A percentile compares a stretch with the other conserved stretches of the same genome.
Evolutionary conservation across 768 basidiomycete species (phyloP).

Genomic region (Dioszegia aurantiaca): DNA sequence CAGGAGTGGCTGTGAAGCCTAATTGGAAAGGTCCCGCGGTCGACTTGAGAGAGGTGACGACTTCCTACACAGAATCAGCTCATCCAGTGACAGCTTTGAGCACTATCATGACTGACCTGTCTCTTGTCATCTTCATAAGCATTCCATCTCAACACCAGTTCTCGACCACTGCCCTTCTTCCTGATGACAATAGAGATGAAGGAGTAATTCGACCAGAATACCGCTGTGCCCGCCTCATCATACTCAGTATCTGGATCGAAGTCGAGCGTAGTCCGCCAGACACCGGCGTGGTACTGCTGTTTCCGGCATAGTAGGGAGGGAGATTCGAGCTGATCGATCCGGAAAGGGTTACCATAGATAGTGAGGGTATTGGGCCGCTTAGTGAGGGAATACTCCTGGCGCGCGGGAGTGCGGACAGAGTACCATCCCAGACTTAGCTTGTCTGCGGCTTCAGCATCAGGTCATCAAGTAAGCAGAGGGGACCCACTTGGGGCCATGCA

Average conservation of each 20-base stretch:
- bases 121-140: constrained; percentile 9
- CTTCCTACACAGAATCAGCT: constrained; percentile 1
- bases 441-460: constrained; percentile 10
- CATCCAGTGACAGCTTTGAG: not conserved
- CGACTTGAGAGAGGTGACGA: constrained; percentile 7
- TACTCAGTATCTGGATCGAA: constrained; percentile 18
- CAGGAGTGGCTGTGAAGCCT: not conserved
- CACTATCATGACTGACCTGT: not conserved
- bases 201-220: constrained; percentile 21
- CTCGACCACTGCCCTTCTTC: constrained; percentile 10
- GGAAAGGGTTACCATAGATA: constrained; percentile 21
- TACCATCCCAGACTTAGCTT: constrained; percentile 26
- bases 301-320: constrained; percentile 26
- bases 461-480: too few relatives aligned
- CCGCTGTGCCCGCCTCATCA: constrained; percentile 27
- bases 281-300: constrained; percentile 22
- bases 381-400: constrained; percentile 9
- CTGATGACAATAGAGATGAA: constrained; percentile 7
- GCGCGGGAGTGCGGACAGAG: constrained; percentile 26
- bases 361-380: constrained; percentile 12
- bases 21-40: constrained; percentile 1
- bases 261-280: constrained; percentile 19
- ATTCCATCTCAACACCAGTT: constrained; percentile 11
- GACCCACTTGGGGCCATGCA: not conserved
- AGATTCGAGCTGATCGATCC: constrained; percentile 23